Evolutionary conservation across 306 rosid genomes (phyloP), one percentile per base, ranked within the genome.

Genomic region (Vachellia collinsii): DNA sequence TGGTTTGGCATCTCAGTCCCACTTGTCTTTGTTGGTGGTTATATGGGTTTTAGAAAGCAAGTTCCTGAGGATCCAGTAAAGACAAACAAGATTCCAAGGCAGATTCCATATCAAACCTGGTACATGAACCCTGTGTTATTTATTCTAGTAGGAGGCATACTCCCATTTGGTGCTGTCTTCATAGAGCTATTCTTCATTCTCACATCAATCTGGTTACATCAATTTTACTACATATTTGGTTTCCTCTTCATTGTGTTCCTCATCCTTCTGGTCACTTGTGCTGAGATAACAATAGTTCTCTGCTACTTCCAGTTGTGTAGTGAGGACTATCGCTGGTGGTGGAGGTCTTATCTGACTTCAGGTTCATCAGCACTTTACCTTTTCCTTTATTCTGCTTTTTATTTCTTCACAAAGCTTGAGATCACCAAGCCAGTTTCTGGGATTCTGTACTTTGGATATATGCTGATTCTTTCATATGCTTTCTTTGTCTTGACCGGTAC

Each of bases 1-100:
- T 95, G 99, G 99, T 95, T 95, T 51, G 91, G 99, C 37, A 95
- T 95, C 81, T 95, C 98, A n/a, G 97, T 95, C 63, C 99, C 99
- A 9, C 95, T 95, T 5, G 89, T 90, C 16, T 89, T 88, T 67
- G 84, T 91, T 43, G 99, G 98, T 29, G 85, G 91, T 19, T 91
- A 95, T 77, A 54, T 91, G 20, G 97, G 99, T 51, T 93, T 79
- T 11, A 87, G 75, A 76, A 95, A 87, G 88, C 88, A 90, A 2
- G 68, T 77, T 34, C 74, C 79, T 23, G 97, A 93, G 87, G 94
- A 91, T 65, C 97, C 97, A 41, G 94, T 93, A 11, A 94, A 91
- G 85, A 94, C 98, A 8, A 92, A 85, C 80, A 94, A 91, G 91
- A 94, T 94, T 34, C 90, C 92, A 0, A 87, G 97, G 76, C 97